Evolutionary conservation across 2,329 filamentous ascomycete species (phyloP), one percentile per base, ranked within the genome.

Genomic region (Ophiocordyceps australis): DNA sequence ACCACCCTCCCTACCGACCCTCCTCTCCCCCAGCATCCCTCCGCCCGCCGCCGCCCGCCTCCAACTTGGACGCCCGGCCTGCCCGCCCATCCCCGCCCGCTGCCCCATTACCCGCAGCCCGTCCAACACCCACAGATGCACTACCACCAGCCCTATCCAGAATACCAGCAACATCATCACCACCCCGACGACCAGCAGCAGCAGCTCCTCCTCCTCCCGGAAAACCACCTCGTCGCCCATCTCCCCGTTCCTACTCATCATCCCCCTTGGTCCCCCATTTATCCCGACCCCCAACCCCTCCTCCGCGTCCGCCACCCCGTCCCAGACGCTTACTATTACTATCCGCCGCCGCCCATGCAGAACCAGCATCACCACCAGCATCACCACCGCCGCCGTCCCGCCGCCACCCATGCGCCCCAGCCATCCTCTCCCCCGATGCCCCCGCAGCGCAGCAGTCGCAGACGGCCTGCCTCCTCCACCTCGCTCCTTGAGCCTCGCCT

Each of bases 201-300:
- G 3, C 28, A 17, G 14, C 34, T 34, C 32, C 4, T 38, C 31
- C 22, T 53, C 58, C 53, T 68, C 17, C 53, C 67, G 7, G 55
- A 60, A 14, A 68, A 68, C 38, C 53, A 64, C 5, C 40, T 66
- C 13, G 62, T 64, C 6, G 47, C 44, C 15, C 55, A 60, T 26
- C 56, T 54, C 28, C 63, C 62, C 1, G 56, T 56, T 38, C 52
- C 22, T 41, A 52, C n/a, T 39, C 45, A 4, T 39, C 38, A 7
- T 9, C 14, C n/a, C 26, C 21, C 26, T 30, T 28, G 24, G 30
- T 22, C 13, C 28, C 28, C 27, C 28, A 24, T 27, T 10, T 24
- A 15, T 16, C 25, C 28, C 10, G 23, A 26, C n/a, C 28, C 30
- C 9, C 28, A 31, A 11, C 12, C 14, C 17, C 20, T 27, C 22